Evolutionary conservation across 129 eudicot species (phyloP).

Genomic region (Smallanthus sonchifolius): DNA sequence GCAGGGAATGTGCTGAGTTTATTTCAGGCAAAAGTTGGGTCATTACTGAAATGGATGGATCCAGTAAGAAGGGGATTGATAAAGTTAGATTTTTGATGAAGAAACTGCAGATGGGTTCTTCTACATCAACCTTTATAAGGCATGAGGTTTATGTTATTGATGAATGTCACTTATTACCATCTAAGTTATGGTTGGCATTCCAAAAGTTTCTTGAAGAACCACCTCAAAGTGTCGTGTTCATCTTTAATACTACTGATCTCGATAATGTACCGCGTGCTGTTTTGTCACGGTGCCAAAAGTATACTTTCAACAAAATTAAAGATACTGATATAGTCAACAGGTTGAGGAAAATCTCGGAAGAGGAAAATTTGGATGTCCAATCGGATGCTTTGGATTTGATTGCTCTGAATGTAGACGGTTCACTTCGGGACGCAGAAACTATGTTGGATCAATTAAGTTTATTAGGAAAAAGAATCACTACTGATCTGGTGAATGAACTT

Average conservation of each 20-base stretch:
- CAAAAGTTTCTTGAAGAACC: conserved; percentile 84
- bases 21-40: conserved; percentile 59
- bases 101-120: conserved; percentile 40
- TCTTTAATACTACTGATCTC: conserved; percentile 73
- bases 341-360: conserved; percentile 65
- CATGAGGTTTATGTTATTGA: conserved; percentile 63
- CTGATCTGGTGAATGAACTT: conserved; percentile 84
- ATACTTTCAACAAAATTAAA: conserved; percentile 67
- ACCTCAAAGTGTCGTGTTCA: conserved; percentile 58
- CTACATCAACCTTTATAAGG: conserved; percentile 42
- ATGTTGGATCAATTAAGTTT: conserved; percentile 95
- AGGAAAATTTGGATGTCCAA: conserved; percentile 75
- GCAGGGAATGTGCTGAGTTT: conserved; percentile 67
- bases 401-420: conserved; percentile 86
- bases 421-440: conserved; percentile 95
- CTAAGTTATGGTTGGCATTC: conserved; percentile 82
- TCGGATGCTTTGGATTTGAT: conserved; percentile 73
- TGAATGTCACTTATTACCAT: conserved; percentile 84
- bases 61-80: conserved; percentile 68
- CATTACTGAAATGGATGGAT: conserved; percentile 63
- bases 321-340: conserved; percentile 64
- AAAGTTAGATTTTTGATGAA: conserved; percentile 48
- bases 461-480: conserved; percentile 71
- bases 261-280: conserved; percentile 80
- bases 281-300: conserved; percentile 81